phyloP scores from a whole-genome alignment of 129 eudicot genomes.

The Rutidosis leptorrhynchoides region DNA sequence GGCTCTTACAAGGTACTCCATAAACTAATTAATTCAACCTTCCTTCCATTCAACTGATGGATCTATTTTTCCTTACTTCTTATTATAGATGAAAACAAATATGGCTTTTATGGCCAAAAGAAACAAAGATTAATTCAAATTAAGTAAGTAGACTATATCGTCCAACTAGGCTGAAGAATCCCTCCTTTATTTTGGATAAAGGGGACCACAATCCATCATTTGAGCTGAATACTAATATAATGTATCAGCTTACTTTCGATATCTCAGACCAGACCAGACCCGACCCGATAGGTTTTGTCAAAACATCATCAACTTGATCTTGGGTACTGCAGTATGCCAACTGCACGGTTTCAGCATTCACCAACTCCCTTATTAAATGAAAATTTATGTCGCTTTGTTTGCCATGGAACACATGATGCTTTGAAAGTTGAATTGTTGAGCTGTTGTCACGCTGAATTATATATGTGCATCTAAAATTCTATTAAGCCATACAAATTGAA shows the following conservation, averaged over 20 bases:
- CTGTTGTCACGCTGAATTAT: neutral
- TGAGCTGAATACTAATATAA: slow-evolving; percentile 6
- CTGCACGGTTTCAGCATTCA: neutral
- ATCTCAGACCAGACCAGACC: neutral
- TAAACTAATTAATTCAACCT: neutral
- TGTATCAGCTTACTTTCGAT: neutral
- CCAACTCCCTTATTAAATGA: neutral
- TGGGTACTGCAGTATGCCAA: neutral
- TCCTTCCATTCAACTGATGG: neutral
- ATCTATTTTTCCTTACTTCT: too few relatives aligned
- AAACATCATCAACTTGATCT: neutral
- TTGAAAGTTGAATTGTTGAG: neutral
- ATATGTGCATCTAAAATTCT: neutral
- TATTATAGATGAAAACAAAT: neutral
- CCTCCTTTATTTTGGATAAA: slow-evolving; percentile 1
- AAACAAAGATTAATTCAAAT: neutral
- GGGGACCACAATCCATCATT: slow-evolving; percentile 10
- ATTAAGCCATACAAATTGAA: neutral
- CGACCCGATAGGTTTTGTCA: neutral
- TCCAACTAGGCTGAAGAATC: neutral
- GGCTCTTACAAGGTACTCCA: slow-evolving; percentile 37
- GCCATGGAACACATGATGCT: neutral
- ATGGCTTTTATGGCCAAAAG: slow-evolving; percentile 7
- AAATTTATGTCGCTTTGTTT: neutral
- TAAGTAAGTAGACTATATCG: neutral